Evolutionary conservation across 257 asterid genomes (phyloP).

Genomic region (Salvia hispanica): DNA sequence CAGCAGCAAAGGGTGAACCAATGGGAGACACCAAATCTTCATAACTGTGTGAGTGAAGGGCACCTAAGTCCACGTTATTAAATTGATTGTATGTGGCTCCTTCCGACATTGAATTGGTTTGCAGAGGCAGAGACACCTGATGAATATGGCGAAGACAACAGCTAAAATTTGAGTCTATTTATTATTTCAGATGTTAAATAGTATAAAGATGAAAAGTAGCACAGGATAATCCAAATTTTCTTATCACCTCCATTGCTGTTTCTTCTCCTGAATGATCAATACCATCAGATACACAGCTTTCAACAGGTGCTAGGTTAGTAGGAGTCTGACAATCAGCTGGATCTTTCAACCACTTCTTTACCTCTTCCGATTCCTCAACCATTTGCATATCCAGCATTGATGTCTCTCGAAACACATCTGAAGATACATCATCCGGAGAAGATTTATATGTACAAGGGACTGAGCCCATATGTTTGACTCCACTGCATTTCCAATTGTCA

Average conservation of each 20-base stretch:
- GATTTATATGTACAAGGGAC: conserved; percentile 50
- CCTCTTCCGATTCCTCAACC: conserved; percentile 42
- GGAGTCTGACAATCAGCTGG: conserved; percentile 37
- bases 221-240: conserved; percentile 7
- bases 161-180: conserved; percentile 17
- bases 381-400: conserved; percentile 34
- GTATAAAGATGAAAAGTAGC: conserved; percentile 1
- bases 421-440: conserved; percentile 60
- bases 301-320: conserved; percentile 34
- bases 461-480: conserved; percentile 45
- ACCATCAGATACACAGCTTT: conserved; percentile 45
- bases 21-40: conserved; percentile 40
- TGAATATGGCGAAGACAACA: conserved; percentile 20
- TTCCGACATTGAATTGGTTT: conserved; percentile 29
- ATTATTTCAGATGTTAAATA: not conserved
- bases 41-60: conserved; percentile 26
- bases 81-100: conserved; percentile 36
- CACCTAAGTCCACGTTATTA: conserved; percentile 30
- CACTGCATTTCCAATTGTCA: conserved; percentile 44
- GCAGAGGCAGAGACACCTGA: conserved; percentile 45
- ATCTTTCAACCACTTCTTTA: conserved; percentile 38
- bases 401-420: conserved; percentile 50
- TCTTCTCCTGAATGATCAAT: conserved; percentile 44
- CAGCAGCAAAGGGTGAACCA: conserved; percentile 69
- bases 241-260: conserved; percentile 43